Conservation (phyloP, 2,329 filamentous ascomycete species). For the Celoporthe dispersa region DNA sequence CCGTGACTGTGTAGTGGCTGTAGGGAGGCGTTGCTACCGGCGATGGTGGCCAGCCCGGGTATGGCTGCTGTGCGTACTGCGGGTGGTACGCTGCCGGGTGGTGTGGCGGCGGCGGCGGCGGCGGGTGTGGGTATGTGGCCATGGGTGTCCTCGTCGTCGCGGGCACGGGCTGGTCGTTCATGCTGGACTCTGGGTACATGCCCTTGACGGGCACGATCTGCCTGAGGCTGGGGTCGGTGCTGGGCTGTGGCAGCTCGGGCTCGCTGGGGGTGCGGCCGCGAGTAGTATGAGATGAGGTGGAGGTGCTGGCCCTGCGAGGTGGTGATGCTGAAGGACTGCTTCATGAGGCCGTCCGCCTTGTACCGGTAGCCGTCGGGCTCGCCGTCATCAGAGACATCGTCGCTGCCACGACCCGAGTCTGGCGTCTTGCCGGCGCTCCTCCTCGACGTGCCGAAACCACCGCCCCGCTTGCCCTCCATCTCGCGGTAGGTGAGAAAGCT, state of each 20-base stretch:
- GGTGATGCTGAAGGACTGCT: conserved; percentile 99
- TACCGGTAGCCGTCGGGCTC: conserved; percentile 92
- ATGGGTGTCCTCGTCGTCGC: conserved; percentile 79
- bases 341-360: conserved; percentile 97
- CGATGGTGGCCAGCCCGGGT: conserved; percentile 58
- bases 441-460: conserved; percentile 66
- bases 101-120: conserved; percentile 28
- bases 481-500: conserved; percentile 97
- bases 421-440: conserved; percentile 74
- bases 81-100: conserved; percentile 42
- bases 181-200: conserved; percentile 95
- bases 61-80: conserved; percentile 50
- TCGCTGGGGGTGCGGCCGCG: conserved; percentile 75
- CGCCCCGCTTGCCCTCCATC: conserved; percentile 97
- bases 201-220: conserved; percentile 88
- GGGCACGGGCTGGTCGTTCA: conserved; percentile 82
- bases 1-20: conserved; percentile 47
- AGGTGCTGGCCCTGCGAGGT: conserved; percentile 87
- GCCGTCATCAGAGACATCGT: conserved; percentile 82
- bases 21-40: conserved; percentile 60
- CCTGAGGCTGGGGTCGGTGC: conserved; percentile 77
- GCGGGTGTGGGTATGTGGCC: conserved; percentile 38
- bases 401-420: conserved; percentile 78
- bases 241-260: conserved; percentile 78
- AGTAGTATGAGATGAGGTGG: conserved; percentile 97